Conservation (phyloP, 805 yeast genomes). For the Saccharomycopsis sp. region DNA sequence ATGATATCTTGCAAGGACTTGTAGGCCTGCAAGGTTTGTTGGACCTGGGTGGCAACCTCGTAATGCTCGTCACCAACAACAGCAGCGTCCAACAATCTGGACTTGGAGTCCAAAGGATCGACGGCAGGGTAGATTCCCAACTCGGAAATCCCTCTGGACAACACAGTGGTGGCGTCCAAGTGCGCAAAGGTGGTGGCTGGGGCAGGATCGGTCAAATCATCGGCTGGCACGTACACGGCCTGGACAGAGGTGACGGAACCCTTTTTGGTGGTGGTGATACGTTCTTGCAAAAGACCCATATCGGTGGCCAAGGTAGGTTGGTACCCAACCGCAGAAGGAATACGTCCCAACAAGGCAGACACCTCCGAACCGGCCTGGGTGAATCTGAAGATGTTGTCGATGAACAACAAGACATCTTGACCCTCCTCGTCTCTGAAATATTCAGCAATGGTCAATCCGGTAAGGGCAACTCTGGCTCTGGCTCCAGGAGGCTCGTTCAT, state of each 20-base stretch:
- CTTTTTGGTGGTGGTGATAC: conserved; percentile 99
- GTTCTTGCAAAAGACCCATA: conserved; percentile 99
- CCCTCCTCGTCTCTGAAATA: conserved; percentile 99
- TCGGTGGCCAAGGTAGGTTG: conserved; percentile 99
- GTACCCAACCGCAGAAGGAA: conserved; percentile 99
- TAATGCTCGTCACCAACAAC: conserved; percentile 99
- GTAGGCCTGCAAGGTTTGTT: conserved; percentile 98
- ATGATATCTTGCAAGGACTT: conserved; percentile 99
- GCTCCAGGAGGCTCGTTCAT: conserved; percentile 99
- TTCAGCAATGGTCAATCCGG: conserved; percentile 99
- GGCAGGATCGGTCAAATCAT: conserved; percentile 99
- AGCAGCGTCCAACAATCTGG: conserved; percentile 94
- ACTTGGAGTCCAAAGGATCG: conserved; percentile 99
- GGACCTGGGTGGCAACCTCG: conserved; percentile 89
- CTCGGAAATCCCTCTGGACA: conserved; percentile 99
- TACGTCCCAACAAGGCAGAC: conserved; percentile 99
- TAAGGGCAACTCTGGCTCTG: conserved; percentile 99
- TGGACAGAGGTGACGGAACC: conserved; percentile 99
- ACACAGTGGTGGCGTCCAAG: conserved; percentile 99
- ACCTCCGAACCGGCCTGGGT: conserved; percentile 99
- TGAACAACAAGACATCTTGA: conserved; percentile 98
- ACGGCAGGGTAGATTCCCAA: conserved; percentile 99
- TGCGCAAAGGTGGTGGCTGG: conserved; percentile 99
- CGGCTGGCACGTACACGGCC: conserved; percentile 99
- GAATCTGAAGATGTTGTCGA: conserved; percentile 99